Percentiles rank a stretch among this genome's conserved stretches.
Conservation (phyloP, 768 basidiomycete species). For the Harrya chromipes region DNA sequence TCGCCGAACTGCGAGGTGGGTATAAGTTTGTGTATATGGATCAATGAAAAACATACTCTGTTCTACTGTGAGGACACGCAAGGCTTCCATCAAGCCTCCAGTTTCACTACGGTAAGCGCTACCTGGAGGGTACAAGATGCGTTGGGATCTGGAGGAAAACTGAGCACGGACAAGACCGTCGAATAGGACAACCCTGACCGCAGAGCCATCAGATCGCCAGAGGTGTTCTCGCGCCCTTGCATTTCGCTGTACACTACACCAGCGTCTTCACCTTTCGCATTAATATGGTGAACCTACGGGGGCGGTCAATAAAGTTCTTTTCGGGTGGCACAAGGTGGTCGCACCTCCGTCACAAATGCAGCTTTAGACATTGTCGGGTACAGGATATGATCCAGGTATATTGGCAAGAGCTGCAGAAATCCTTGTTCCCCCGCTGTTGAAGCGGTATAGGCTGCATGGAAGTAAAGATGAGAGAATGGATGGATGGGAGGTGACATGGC, state of each 20-base stretch:
- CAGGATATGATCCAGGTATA: slow-evolving; percentile 95
- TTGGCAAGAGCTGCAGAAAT: slow-evolving; percentile 77
- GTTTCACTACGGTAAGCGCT: slow-evolving; percentile 97
- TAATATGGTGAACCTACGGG: slow-evolving; percentile 86
- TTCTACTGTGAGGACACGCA: slow-evolving; percentile 80
- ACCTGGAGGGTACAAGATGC: slow-evolving; percentile 70
- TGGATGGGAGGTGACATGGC: background rate
- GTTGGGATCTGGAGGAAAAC: slow-evolving; percentile 56
- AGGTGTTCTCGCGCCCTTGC: slow-evolving; percentile 94
- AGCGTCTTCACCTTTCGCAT: slow-evolving; percentile 84
- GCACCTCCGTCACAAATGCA: slow-evolving; percentile 68
- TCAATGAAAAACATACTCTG: slow-evolving; percentile 58
- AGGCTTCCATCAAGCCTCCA: slow-evolving; percentile 90
- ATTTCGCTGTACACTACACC: slow-evolving; percentile 98
- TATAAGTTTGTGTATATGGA: slow-evolving; percentile 14
- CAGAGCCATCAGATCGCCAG: slow-evolving; percentile 86
- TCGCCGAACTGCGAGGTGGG: slow-evolving; percentile 60
- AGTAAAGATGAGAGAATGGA: background rate
- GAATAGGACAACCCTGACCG: slow-evolving; percentile 45
- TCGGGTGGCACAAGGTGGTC: background rate
- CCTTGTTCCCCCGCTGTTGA: slow-evolving; percentile 95
- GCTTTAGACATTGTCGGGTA: slow-evolving; percentile 92
- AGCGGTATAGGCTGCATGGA: slow-evolving; percentile 73
- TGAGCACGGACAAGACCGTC: slow-evolving; percentile 1
- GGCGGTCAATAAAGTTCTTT: slow-evolving; percentile 3